Evolutionary conservation across 2,329 filamentous ascomycete genomes (phyloP).

Genomic region (Sclerotinia borealis): DNA sequence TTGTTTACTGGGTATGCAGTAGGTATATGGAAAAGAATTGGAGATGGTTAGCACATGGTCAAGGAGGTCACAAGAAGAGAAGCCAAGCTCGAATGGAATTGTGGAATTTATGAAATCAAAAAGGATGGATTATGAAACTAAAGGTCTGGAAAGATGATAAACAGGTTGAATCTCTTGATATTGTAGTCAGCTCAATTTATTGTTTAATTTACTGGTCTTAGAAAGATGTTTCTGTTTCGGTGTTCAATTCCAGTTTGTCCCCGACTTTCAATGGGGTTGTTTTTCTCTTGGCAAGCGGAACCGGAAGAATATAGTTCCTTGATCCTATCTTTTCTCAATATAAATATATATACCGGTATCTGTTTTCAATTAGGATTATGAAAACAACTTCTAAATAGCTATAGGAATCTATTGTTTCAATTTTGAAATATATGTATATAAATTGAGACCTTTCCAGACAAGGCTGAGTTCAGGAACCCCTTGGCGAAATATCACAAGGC

Average conservation of each 20-base stretch:
- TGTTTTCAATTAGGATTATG: too few relatives aligned
- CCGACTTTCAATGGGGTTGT: too few relatives aligned
- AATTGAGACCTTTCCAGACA: too few relatives aligned
- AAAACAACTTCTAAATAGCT: too few relatives aligned
- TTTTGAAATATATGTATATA: too few relatives aligned
- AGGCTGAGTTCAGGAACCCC: too few relatives aligned
- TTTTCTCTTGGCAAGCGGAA: neutral
- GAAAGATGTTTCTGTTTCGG: neutral
- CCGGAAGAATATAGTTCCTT: neutral
- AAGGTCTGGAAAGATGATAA: neutral
- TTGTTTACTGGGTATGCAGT: neutral
- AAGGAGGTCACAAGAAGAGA: conserved; percentile 7
- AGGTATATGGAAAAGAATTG: neutral
- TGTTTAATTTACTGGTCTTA: neutral
- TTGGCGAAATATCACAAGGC: too few relatives aligned
- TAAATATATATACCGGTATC: neutral
- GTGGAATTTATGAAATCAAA: neutral
- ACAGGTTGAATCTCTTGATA: neutral
- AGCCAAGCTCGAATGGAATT: neutral
- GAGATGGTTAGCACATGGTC: conserved; percentile 4
- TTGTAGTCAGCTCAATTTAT: neutral
- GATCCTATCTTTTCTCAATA: neutral
- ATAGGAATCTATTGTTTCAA: too few relatives aligned
- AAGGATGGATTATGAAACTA: neutral
- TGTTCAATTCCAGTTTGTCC: too few relatives aligned